Evolutionary conservation across 805 yeast genomes (phyloP).

Genomic region (Ogataea pignaliae): DNA sequence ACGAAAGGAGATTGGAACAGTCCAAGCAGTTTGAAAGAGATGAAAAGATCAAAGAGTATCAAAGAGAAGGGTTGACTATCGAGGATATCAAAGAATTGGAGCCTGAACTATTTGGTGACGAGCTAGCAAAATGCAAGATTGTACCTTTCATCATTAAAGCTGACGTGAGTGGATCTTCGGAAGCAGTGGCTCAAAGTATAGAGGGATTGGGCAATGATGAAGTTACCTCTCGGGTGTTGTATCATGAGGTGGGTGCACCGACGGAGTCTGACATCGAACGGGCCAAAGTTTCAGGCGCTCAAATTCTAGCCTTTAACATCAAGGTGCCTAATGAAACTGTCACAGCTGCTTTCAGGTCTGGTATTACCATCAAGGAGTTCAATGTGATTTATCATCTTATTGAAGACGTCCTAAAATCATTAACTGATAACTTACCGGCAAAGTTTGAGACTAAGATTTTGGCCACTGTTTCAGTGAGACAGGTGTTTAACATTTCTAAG

Average conservation of each 20-base stretch:
- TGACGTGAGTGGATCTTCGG: constrained; percentile 93
- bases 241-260: constrained; percentile 74
- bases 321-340: constrained; percentile 60
- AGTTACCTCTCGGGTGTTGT: constrained; percentile 64
- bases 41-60: constrained; percentile 52
- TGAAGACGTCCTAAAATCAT: constrained; percentile 69
- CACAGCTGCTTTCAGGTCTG: constrained; percentile 50
- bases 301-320: constrained; percentile 74
- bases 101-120: constrained; percentile 29
- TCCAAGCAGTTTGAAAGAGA: constrained; percentile 48
- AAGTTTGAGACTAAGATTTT: constrained; percentile 58
- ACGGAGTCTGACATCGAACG: constrained; percentile 62
- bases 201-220: constrained; percentile 83
- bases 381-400: constrained; percentile 85
- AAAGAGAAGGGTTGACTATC: constrained; percentile 54
- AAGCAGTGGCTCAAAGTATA: constrained; percentile 83
- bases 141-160: constrained; percentile 74
- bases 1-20: constrained; percentile 57
- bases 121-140: constrained; percentile 27
- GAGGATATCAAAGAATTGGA: constrained; percentile 38
- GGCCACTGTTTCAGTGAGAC: constrained; percentile 66
- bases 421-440: constrained; percentile 60
- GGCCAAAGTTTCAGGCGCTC: constrained; percentile 67
- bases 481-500: constrained; percentile 66
- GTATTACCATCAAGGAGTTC: constrained; percentile 57